Base-by-base conservation (phyloP, 192 early-diverging fungal genomes). In the Coemansia sp. region DNA sequence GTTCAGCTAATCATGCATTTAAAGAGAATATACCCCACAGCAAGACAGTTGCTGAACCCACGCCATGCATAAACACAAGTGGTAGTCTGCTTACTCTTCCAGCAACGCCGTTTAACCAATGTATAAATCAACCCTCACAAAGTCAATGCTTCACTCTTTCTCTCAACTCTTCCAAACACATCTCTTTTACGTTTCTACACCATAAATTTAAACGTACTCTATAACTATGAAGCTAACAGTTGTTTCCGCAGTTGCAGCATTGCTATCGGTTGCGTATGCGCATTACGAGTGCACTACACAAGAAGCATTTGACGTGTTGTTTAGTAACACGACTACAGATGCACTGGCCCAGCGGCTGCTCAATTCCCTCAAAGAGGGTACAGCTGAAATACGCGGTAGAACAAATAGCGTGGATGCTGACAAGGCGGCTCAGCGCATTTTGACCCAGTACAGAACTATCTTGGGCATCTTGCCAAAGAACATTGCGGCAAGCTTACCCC, bases 241-340 rank as follows among this genome's bases (percentile, higher is more conserved):
- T 49, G 35, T 55, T 21, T 15, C 58, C 8, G 4, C 66, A 2
- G 4, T 76, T 3, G 24, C 67, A 9, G 41, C 62, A 1, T n/a
- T 49, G 1, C 12, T 70, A 2, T 27, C 54, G 2, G 25, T 45
- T 39, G 70, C 39, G 19, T 11, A 32, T 4, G 76, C 66, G 17
- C 66, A 66, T 24, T 66, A 78, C 55, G 61, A 64, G 41, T 78
- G 76, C 25, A 72, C 76, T 0, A 38, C 59, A 2, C 47, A 78
- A 23, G 51, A 78, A 37, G 76, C 76, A 47, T 60, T 78, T 12
- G 66, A 72, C 23, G 63, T 65, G 2, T 29, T 78, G 62, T 64
- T 78, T 48, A 62, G 45, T 27, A 59, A 68, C 21, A 10, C 52
- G 3, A 79, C 73, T 14, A 51, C 67, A 17, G 57, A 62, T 21